Evolutionary conservation across 495 filamentous ascomycete species (phyloP).

Genomic region (Trichoderma erinaceum): DNA sequence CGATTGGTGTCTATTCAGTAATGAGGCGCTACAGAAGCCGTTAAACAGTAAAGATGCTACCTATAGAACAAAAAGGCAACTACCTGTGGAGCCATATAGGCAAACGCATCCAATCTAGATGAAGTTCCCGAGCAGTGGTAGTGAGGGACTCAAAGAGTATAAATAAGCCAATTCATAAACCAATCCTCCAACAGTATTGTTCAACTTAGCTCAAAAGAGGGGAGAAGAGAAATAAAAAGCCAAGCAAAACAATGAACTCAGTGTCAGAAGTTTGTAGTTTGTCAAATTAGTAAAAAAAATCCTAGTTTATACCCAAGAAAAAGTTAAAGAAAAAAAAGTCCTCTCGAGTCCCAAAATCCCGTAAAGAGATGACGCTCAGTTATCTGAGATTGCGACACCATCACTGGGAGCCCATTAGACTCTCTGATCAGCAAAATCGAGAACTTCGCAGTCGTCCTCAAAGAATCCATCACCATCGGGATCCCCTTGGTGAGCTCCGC

Average conservation of each 20-base stretch:
- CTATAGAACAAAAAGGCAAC: conserved; percentile 1
- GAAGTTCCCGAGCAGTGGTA: neutral
- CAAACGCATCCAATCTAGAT: conserved; percentile 6
- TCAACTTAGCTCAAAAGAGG: neutral
- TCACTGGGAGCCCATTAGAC: conserved; percentile 45
- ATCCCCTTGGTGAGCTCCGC: conserved; percentile 41
- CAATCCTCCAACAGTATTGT: conserved; percentile 7
- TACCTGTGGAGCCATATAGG: neutral
- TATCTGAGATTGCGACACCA: neutral
- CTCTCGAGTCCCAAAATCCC: conserved; percentile 3
- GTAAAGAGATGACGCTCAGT: neutral
- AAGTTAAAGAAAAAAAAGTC: neutral
- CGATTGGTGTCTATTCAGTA: conserved; percentile 9
- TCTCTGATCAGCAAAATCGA: conserved; percentile 83
- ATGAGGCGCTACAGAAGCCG: neutral
- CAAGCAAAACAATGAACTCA: conserved; percentile 7
- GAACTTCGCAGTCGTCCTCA: conserved; percentile 87
- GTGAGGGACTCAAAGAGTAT: conserved; percentile 12
- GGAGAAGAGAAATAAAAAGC: neutral
- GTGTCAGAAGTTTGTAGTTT: conserved; percentile 8
- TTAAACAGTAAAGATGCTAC: neutral
- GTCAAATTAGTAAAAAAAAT: conserved; percentile 1
- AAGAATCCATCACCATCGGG: conserved; percentile 79
- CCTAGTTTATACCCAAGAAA: conserved; percentile 11
- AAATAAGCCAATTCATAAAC: conserved; percentile 1